phyloP scores from a whole-genome alignment of 768 basidiomycete species.

The Termitomyces sp. region DNA sequence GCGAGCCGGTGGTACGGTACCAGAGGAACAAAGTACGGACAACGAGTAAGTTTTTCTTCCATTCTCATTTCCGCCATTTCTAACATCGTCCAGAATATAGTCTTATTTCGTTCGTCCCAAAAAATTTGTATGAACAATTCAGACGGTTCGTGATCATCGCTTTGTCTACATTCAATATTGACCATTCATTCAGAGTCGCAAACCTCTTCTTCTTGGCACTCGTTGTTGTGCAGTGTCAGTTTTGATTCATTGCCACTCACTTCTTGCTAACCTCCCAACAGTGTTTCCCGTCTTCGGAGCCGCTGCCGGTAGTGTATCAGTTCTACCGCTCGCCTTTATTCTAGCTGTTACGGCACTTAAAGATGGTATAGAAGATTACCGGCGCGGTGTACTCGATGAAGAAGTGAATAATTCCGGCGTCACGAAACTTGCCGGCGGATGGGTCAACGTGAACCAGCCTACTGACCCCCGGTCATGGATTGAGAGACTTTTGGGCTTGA shows the following conservation, averaged over 20 bases:
- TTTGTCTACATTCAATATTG: not conserved
- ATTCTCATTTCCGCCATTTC: not conserved
- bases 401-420: slow-evolving; percentile 93
- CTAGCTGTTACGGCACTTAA: slow-evolving; percentile 88
- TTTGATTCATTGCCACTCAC: not conserved
- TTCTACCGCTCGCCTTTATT: slow-evolving; percentile 85
- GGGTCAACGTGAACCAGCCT: slow-evolving; percentile 88
- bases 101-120: slow-evolving; percentile 83
- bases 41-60: slow-evolving; percentile 58
- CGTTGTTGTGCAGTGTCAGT: slow-evolving; percentile 75
- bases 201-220: slow-evolving; percentile 88
- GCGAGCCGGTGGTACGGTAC: slow-evolving; percentile 79
- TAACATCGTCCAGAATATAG: slow-evolving; percentile 67
- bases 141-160: slow-evolving; percentile 50
- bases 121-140: slow-evolving; percentile 95
- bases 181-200: slow-evolving; percentile 51
- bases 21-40: slow-evolving; percentile 92
- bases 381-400: slow-evolving; percentile 83
- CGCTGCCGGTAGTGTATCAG: slow-evolving; percentile 72
- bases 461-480: slow-evolving; percentile 71
- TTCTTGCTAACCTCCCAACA: slow-evolving; percentile 20
- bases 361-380: slow-evolving; percentile 94
- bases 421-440: slow-evolving; percentile 77
- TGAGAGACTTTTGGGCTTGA: slow-evolving; percentile 66
- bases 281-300: slow-evolving; percentile 93